Base-by-base conservation (phyloP, 179 eudicot species). In the Patellifolia procumbens region DNA sequence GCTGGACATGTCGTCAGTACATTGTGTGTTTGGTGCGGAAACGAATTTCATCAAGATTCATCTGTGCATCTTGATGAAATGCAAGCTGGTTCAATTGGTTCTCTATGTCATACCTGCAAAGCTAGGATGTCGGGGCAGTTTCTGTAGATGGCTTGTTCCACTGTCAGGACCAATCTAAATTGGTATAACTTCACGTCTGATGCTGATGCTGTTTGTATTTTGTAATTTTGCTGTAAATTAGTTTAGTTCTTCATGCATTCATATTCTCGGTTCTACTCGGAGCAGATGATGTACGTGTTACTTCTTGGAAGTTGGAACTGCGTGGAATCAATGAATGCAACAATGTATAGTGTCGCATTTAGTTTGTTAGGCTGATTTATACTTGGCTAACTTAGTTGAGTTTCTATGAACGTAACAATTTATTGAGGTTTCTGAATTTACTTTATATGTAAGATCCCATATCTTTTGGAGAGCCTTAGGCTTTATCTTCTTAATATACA, bases 21-120 rank as follows among this genome's bases (percentile, higher is more conserved):
- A 20, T 35, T 82, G 61, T 93, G 98, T 80, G 92, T 89, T 42
- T 93, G 98, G 98, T 93, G 98, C 81, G 84, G 91, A 68, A 90
- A 81, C 80, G 88, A 86, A 75, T 91, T 93, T 78, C 90, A 85
- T 67, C 89, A 83, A 39, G 90, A 91, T 71, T 78, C 93, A 56
- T 48, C 45, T 39, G 87, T 69, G n/a, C n/a, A n/a, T n/a, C n/a
- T n/a, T n/a, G n/a, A n/a, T n/a, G 94, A 83, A 75, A 48, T 86
- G 66, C 90, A 93, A 83, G 81, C 88, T 61, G 91, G 92, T 52
- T 88, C 90, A 48, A 88, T 90, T 58, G 97, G 97, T 56, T 83
- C 84, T 58, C 61, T 93, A 72, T 93, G 98, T 75, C 97, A 92
- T 75, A 71, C 85, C 65, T 93, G 98, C 86, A 90, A 89, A 83